Evolutionary conservation across 2,329 filamentous ascomycete genomes (phyloP).

Genomic region (Claviceps sp.): DNA sequence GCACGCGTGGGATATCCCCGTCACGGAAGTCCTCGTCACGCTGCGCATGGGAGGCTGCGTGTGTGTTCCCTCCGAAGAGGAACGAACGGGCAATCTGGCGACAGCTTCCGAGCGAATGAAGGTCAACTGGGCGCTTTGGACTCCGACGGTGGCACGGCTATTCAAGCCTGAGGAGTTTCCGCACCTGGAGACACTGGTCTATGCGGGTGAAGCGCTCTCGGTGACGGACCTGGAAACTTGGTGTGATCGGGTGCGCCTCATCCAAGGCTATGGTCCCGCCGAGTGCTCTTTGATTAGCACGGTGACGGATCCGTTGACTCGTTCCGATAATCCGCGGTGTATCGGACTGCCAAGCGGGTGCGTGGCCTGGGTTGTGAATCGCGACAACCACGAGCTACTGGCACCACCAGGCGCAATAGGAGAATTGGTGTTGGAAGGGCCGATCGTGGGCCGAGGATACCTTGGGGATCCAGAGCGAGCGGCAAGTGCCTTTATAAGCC

Average conservation of each 20-base stretch:
- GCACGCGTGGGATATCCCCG: not conserved
- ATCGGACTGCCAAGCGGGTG: conserved; percentile 9
- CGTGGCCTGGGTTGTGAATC: conserved; percentile 8
- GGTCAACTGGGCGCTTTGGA: conserved; percentile 1
- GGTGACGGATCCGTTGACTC: conserved; percentile 4
- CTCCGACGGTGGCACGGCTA: not conserved
- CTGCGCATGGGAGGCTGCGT: conserved; percentile 9
- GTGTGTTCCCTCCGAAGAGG: conserved; percentile 10
- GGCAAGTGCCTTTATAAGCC: conserved; percentile 3
- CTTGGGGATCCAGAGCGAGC: conserved; percentile 7
- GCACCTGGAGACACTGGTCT: not conserved
- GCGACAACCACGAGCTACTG: conserved; percentile 3
- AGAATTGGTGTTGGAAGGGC: conserved; percentile 10
- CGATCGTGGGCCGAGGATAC: conserved; percentile 10
- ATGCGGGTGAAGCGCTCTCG: not conserved
- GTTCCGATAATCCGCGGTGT: conserved; percentile 6
- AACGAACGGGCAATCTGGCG: conserved; percentile 8
- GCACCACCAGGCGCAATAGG: conserved; percentile 9
- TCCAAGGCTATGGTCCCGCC: conserved; percentile 10
- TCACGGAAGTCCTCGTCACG: conserved; percentile 7
- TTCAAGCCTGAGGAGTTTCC: not conserved
- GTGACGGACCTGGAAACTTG: not conserved
- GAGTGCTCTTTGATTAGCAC: conserved; percentile 11
- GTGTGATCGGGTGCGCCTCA: not conserved
- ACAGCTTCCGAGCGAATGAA: not conserved